Evolutionary conservation across 306 rosid species (phyloP), one percentile per base, ranked within the genome.

Genomic region (Erythrophleum fordii): DNA sequence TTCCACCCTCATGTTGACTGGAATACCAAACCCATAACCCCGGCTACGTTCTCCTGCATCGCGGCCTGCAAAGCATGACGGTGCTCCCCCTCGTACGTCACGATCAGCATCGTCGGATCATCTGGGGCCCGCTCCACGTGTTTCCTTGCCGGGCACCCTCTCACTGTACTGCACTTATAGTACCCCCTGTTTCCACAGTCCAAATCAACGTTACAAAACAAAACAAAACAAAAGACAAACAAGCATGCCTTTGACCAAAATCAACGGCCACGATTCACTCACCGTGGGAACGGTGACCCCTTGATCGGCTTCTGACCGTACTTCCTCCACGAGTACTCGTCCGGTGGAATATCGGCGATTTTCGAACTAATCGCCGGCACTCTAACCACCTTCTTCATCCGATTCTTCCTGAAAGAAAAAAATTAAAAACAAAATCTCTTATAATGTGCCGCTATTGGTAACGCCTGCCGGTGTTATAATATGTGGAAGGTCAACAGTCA

Each of bases 261-360:
- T 75, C 46, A 66, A 72, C 85, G 83, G 73, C 25, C 41, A 5
- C 8, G 22, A 20, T 72, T 60, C 34, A 42, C 61, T 48, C 84
- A 92, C 98, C 98, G 81, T 14, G 98, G 98, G 76, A 85, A 92
- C 1, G 98, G 98, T 0, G 98, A 90, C 1, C 97, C 98, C 73
- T 94, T 94, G 86, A 94, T 94, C 68, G 98, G 98, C 69, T 94
- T 94, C 78, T 94, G 98, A 13, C 98, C 98, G 85, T 94, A 94
- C 84, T 94, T 94, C 72, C 98, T 92, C 98, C 98, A 94, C 0
- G 98, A 94, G 18, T 72, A 89, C 82, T 94, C 98, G 83, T 94
- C 98, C 69, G 97, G 72, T n/a, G 98, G 98, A 61, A 94, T 94
- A 76, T 94, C 98, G 1, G 98, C 97, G 52, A 92, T 77, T 74